Conservation (phyloP, 345 rosid genomes). For the Linum usitatissimum region DNA sequence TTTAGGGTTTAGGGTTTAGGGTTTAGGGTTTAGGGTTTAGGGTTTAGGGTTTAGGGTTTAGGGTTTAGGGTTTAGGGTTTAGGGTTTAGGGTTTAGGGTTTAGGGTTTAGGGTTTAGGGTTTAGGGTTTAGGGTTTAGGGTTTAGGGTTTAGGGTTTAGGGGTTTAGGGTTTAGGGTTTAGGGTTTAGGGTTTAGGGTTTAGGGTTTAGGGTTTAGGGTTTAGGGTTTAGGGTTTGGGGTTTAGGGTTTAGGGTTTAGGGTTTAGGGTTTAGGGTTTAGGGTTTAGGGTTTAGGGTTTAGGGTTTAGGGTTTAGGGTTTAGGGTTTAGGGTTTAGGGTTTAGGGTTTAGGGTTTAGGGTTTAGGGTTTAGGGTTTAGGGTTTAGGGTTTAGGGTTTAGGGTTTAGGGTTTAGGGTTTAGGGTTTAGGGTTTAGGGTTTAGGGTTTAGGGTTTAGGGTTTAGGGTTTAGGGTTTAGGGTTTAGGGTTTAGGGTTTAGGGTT, state of each 20-base stretch:
- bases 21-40: neutral
- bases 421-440: conserved; percentile 5
- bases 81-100: conserved; percentile 2
- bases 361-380: conserved; percentile 6
- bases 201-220: conserved; percentile 11
- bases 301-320: conserved; percentile 12
- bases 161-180: neutral
- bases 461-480: neutral
- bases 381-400: conserved; percentile 9
- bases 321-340: conserved; percentile 13
- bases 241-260: conserved; percentile 16
- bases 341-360: neutral
- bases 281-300: conserved; percentile 10
- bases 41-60: no score
- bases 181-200: conserved; percentile 6
- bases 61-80: no score
- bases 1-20: neutral
- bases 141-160: conserved; percentile 8
- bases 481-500: no score
- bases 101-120: conserved; percentile 15
- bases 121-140: conserved; percentile 12
- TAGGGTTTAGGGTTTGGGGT: neutral
- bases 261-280: conserved; percentile 14
- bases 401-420: conserved; percentile 6
- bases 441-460: conserved; percentile 7